Conservation (phyloP, 768 basidiomycete species). For the Termitomyces sp. region DNA sequence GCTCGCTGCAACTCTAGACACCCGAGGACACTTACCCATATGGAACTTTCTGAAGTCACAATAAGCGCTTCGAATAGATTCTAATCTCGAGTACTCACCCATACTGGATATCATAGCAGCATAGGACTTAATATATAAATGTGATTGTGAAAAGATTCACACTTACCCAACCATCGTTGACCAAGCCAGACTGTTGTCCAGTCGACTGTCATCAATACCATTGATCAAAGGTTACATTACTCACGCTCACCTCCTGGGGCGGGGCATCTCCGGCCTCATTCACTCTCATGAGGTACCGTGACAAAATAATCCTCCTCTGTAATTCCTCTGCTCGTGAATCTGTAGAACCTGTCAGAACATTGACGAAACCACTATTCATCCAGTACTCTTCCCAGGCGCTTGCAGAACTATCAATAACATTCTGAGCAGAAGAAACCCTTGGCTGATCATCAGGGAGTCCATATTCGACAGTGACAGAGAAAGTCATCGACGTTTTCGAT, state of each 20-base stretch:
- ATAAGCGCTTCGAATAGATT: not conserved
- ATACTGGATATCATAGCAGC: constrained; percentile 21
- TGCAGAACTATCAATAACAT: constrained; percentile 29
- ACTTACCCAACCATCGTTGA: constrained; percentile 53
- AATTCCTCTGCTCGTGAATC: constrained; percentile 48
- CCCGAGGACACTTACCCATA: constrained; percentile 38
- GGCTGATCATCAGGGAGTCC: not conserved
- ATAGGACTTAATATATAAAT: not conserved
- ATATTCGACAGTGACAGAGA: constrained; percentile 33
- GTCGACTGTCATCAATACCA: not conserved
- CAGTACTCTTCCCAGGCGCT: constrained; percentile 43
- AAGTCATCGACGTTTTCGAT: constrained; percentile 14
- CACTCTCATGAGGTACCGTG: constrained; percentile 51
- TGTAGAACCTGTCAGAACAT: constrained; percentile 42
- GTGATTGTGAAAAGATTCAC: not conserved
- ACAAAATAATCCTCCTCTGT: constrained; percentile 51
- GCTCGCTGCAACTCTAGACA: not conserved
- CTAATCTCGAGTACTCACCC: constrained; percentile 22
- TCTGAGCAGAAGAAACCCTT: constrained; percentile 16
- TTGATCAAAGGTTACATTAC: not conserved
- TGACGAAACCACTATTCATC: constrained; percentile 45
- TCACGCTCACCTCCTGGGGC: constrained; percentile 46
- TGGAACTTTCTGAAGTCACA: constrained; percentile 43
- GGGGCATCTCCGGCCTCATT: constrained; percentile 54
- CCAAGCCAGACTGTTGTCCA: constrained; percentile 40